Conservation (phyloP, 176 grass and related monocot genomes). For the Carex parvula region DNA sequence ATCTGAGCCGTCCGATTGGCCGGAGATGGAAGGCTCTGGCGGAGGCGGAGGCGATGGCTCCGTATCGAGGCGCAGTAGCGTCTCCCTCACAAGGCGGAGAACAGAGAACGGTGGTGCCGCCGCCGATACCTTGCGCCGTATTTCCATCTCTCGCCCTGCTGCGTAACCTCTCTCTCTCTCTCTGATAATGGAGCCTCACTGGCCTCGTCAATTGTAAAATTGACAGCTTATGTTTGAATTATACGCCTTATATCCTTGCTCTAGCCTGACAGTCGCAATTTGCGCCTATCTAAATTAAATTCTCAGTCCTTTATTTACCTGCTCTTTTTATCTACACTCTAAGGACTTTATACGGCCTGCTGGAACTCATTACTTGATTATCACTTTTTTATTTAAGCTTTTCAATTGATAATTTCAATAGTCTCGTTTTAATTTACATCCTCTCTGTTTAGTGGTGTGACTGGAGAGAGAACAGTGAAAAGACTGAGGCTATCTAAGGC, state of each 20-base stretch:
- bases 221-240: not conserved
- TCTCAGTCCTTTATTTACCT: not conserved
- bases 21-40: constrained; percentile 56
- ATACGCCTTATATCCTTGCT: not conserved
- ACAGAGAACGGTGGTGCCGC: constrained; percentile 47
- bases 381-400: not conserved
- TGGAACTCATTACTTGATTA: not conserved
- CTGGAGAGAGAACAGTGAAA: constrained; percentile 83
- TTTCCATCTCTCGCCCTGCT: constrained; percentile 40
- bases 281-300: not conserved
- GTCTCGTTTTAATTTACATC: not conserved
- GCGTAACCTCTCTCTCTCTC: not conserved
- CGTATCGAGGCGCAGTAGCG: constrained; percentile 38
- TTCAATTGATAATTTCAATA: not conserved
- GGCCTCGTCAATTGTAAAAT: not conserved
- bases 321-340: not conserved
- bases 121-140: constrained; percentile 35
- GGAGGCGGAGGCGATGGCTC: constrained; percentile 34
- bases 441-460: constrained; percentile 32
- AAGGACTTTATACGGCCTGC: not conserved
- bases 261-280: not conserved
- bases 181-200: not conserved
- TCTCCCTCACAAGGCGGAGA: constrained; percentile 43
- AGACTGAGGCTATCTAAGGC: constrained; percentile 88
- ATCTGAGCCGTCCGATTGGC: constrained; percentile 20